Base-by-base conservation (phyloP, 2,329 filamentous ascomycete genomes). In the Talaromyces amestolkiae region DNA sequence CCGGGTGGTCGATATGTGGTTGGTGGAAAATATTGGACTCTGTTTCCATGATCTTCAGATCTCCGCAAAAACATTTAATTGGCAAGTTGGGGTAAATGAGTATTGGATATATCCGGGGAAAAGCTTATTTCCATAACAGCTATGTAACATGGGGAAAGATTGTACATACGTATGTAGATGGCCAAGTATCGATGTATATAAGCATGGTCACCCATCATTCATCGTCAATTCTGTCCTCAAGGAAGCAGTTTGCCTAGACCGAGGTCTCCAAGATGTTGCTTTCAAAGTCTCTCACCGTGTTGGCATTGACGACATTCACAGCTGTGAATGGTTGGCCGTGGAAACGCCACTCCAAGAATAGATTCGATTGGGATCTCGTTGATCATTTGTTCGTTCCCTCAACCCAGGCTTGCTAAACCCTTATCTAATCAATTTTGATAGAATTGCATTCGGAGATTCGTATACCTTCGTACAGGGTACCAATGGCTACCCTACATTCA, bases 381-480 rank as follows among this genome's bases (percentile, higher is more conserved):
- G 47, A 51, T 1, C 47, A 51, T 31, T 4, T 51, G 47, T 51
- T 27, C 15, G 47, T 51, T 17, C 13, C 22, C 6, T 51, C 7
- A 15, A 9, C 13, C 13, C 27, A 17, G 11, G 13, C 13, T 17
- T 17, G 4, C 11, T 17, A 17, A 8, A 3, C 2, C 6, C 24
- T 6, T 17, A 17, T 9, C 47, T 31, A 17, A 51, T 51, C 6
- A 13, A 9, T 9, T 2, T 15, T 13, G 11, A 51, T 17, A 51
- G 47, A 31, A 51, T 51, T 3, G 47, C 47, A 31, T 51, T 51
- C 47, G 74, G 73, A 19, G 74, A 76, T 61, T 76, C 73, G 7
- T 76, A 75, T 27, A 75, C 83, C 1, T 87, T 80, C 64, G 78
- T 85, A 0, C 83, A 86, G 75, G 85, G 84, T 10, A 82, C 81